phyloP scores from a whole-genome alignment of 257 asterid species.

The Lantana camara region DNA sequence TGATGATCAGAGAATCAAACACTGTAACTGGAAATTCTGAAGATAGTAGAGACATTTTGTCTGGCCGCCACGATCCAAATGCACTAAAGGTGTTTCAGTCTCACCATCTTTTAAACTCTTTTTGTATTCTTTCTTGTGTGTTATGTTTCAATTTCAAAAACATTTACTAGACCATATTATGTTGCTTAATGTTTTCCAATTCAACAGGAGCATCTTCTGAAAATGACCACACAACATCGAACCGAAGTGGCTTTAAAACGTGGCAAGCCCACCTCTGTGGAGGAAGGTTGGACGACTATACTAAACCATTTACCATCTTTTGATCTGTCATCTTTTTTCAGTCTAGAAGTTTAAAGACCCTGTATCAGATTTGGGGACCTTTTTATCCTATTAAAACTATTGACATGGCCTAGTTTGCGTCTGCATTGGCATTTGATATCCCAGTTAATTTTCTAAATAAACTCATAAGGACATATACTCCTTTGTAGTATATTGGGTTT shows the following conservation, averaged over 20 bases:
- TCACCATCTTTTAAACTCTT: slow-evolving; percentile 1
- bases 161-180: not conserved
- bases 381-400: not conserved
- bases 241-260: slow-evolving; percentile 73
- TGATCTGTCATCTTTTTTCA: not conserved
- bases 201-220: slow-evolving; percentile 85
- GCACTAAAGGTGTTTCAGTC: slow-evolving; percentile 68
- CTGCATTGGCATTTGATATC: not conserved
- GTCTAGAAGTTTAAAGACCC: not conserved
- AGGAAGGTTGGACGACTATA: slow-evolving; percentile 62
- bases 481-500: slow-evolving; percentile 10
- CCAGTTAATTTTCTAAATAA: slow-evolving; percentile 3
- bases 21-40: slow-evolving; percentile 45
- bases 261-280: slow-evolving; percentile 58
- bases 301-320: slow-evolving; percentile 2
- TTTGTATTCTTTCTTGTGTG: slow-evolving; percentile 6
- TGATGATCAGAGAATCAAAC: slow-evolving; percentile 61
- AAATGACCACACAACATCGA: slow-evolving; percentile 80
- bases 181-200: slow-evolving; percentile 11
- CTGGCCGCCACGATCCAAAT: slow-evolving; percentile 79
- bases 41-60: slow-evolving; percentile 60
- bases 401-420: too few species aligned
- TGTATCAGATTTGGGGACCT: slow-evolving; percentile 1
- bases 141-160: slow-evolving; percentile 10
- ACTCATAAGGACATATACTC: not conserved